phyloP scores from a whole-genome alignment of 805 yeast genomes.

The Sugiyamaella lignohabitans region DNA sequence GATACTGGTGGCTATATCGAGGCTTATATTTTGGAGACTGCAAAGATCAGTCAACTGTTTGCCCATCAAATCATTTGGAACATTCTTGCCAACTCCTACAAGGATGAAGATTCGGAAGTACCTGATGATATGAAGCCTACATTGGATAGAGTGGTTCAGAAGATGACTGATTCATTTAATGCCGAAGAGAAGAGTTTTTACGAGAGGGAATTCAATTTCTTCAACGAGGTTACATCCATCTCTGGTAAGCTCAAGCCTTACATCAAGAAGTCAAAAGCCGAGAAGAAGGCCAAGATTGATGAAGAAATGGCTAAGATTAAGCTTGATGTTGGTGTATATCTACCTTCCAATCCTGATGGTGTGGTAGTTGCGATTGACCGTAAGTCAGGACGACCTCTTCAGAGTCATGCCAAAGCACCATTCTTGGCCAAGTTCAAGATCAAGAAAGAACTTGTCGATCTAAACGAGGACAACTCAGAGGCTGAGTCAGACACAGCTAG shows the following conservation, averaged over 20 bases:
- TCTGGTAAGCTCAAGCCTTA: slow-evolving; percentile 94
- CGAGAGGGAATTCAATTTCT: slow-evolving; percentile 79
- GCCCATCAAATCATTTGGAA: slow-evolving; percentile 99
- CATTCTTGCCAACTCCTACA: slow-evolving; percentile 86
- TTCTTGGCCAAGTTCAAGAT: slow-evolving; percentile 94
- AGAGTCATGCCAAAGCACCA: slow-evolving; percentile 98
- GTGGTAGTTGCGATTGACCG: slow-evolving; percentile 86
- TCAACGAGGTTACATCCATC: slow-evolving; percentile 83
- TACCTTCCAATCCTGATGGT: slow-evolving; percentile 97
- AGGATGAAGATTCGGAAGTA: slow-evolving; percentile 75
- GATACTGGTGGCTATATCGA: slow-evolving; percentile 82
- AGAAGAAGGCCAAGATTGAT: slow-evolving; percentile 91
- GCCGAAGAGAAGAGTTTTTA: slow-evolving; percentile 60
- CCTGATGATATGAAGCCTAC: slow-evolving; percentile 81
- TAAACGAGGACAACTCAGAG: slow-evolving; percentile 20
- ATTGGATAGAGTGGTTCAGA: slow-evolving; percentile 62
- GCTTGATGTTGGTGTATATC: slow-evolving; percentile 75
- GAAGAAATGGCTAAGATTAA: slow-evolving; percentile 82
- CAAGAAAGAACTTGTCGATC: slow-evolving; percentile 43
- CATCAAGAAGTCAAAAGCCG: slow-evolving; percentile 90
- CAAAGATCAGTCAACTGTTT: slow-evolving; percentile 80
- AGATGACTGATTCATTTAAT: slow-evolving; percentile 58
- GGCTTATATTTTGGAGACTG: slow-evolving; percentile 84
- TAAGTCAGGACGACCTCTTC: slow-evolving; percentile 87
- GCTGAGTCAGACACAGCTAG: slow-evolving; percentile 22